These are phyloP conservation scores for Immersiporthe knoxdaviesiana DNA, from an alignment of 2,329 filamentous ascomycete genomes.

Conservation along the genomic window DNA sequence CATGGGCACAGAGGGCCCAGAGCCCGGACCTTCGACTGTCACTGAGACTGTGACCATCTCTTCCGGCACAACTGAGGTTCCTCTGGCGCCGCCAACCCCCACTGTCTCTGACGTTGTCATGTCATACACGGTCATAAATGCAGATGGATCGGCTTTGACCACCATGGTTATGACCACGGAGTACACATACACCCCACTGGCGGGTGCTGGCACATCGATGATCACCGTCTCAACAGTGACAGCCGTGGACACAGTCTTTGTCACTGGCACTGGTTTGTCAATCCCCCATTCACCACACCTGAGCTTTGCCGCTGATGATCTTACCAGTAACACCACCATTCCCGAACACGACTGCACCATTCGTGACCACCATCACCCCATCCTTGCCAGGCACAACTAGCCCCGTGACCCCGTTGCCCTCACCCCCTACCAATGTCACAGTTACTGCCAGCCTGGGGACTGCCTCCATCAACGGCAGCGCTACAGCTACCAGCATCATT, in stretches of 20 bases:
- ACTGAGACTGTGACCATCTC: slow-evolving; percentile 17
- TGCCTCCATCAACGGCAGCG: slow-evolving; percentile 12
- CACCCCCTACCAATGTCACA: slow-evolving; percentile 11
- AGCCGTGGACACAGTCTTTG: slow-evolving; percentile 24
- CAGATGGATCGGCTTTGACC: slow-evolving; percentile 20
- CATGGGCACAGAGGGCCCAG: neutral
- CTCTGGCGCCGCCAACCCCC: slow-evolving; percentile 10
- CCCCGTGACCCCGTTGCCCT: neutral
- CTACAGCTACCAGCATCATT: slow-evolving; percentile 17
- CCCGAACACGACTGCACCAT: slow-evolving; percentile 18
- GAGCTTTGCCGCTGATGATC: neutral
- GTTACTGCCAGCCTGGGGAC: slow-evolving; percentile 19
- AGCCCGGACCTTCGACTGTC: slow-evolving; percentile 8
- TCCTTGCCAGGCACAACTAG: neutral
- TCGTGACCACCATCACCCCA: slow-evolving; percentile 19
- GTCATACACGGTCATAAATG: slow-evolving; percentile 33
- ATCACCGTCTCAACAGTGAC: slow-evolving; percentile 27
- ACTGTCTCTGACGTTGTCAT: slow-evolving; percentile 29
- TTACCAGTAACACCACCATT: neutral
- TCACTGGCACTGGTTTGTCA: slow-evolving; percentile 21
- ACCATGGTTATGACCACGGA: slow-evolving; percentile 26
- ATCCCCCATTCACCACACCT: neutral
- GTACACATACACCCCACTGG: slow-evolving; percentile 19
- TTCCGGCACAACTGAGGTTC: slow-evolving; percentile 26
- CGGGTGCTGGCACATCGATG: slow-evolving; percentile 18